Evolutionary conservation across 768 basidiomycete genomes (phyloP).

Genomic region (Tephrocybe sp.): DNA sequence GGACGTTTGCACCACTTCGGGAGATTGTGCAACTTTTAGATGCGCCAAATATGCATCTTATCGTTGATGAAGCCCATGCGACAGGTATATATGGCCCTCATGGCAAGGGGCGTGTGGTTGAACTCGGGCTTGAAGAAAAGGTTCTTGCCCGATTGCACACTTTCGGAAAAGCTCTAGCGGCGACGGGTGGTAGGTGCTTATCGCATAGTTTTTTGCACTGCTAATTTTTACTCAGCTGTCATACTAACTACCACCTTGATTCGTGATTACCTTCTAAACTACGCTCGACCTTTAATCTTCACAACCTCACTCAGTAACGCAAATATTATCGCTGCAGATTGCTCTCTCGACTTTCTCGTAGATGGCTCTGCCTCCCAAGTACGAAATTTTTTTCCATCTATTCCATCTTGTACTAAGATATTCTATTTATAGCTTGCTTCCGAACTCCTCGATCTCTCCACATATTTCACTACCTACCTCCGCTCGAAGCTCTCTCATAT

Average conservation of each 20-base stretch:
- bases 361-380: constrained; percentile 54
- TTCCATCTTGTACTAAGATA: background rate
- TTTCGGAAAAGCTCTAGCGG: constrained; percentile 89
- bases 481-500: constrained; percentile 29
- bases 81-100: constrained; percentile 84
- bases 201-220: background rate
- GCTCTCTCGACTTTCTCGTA: constrained; percentile 76
- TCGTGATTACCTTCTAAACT: constrained; percentile 86
- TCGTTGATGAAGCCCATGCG: constrained; percentile 94
- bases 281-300: constrained; percentile 88
- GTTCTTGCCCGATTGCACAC: constrained; percentile 83
- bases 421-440: constrained; percentile 24
- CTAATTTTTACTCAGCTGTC: constrained; percentile 48
- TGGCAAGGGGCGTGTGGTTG: constrained; percentile 72
- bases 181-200: constrained; percentile 70
- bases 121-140: constrained; percentile 65
- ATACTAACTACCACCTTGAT: constrained; percentile 69
- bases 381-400: constrained; percentile 34
- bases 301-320: constrained; percentile 82
- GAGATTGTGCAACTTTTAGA: constrained; percentile 66
- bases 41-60: constrained; percentile 60
- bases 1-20: constrained; percentile 76
- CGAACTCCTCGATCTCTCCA: constrained; percentile 43
- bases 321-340: constrained; percentile 72
- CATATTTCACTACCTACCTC: constrained; percentile 34